Base-by-base conservation (phyloP, 352 stramenopile genomes). In the Globisporangium emineosum region DNA sequence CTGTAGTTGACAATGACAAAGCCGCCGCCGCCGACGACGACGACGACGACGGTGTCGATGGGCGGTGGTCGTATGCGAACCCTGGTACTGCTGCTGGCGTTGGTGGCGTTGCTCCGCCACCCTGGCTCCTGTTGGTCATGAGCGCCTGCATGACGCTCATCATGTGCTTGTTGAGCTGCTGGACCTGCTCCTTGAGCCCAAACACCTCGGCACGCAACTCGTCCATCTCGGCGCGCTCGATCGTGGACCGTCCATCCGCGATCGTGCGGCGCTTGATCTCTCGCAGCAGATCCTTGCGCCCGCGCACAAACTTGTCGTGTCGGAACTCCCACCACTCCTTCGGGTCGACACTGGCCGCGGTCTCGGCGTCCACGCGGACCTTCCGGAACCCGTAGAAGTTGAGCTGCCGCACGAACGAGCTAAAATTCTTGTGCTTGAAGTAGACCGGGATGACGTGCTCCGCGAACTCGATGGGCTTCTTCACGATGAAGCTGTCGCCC, bases 391-490 rank as follows among this genome's bases (percentile, higher is more conserved):
- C 90, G 66, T 97, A 97, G 53, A 97, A 86, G 72, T 97, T 97
- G 27, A 97, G 75, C 71, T 97, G 91, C n/a, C 91, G 81, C 61
- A 97, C 89, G 66, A 97, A 97, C 37, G 84, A 96, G 50, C 83
- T 92, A 62, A 97, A 97, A 66, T 97, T 97, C 67, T 82, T 86
- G 80, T 97, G 91, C 74, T 97, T 97, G 72, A 97, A 97, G 79
- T 96, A 97, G 29, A 81, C 71, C 3, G 91, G 91, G 68, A 97
- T 93, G 21, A 97, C 83, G 65, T 86, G 76, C 65, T 93, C 81
- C 0, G 90, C 88, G 70, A 97, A 97, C 33, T 77, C 77, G 25
- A 81, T 69, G 4, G 90, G 86, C 65, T 94, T 85, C 71, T 96
- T 95, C n/a, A 97, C 81, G 42, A 97, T 76, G 70, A 97, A 97